These are phyloP conservation scores for Trebouxiophyceae sp. DNA, from an alignment of 163 green algal genomes.

Conservation along the genomic window DNA sequence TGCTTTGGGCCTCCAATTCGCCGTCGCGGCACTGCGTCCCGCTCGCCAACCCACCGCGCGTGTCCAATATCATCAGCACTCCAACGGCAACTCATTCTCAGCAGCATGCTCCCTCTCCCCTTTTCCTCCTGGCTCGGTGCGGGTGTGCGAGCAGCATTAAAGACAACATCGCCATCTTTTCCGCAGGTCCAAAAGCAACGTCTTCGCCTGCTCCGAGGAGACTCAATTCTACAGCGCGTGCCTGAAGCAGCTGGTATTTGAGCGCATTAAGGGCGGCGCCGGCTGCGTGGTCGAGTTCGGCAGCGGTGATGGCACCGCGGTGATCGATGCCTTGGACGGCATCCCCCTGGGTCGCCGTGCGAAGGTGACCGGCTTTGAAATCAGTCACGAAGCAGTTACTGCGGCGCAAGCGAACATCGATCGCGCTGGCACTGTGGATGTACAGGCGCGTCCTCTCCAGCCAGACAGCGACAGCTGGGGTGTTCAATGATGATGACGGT, in stretches of 20 bases:
- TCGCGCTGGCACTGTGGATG: slow-evolving; percentile 9
- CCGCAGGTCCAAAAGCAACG: too few relatives aligned
- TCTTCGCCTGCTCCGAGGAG: slow-evolving; percentile 49
- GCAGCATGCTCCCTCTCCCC: too few relatives aligned
- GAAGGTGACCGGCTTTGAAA: slow-evolving; percentile 40
- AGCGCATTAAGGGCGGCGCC: background rate
- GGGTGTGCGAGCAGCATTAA: too few relatives aligned
- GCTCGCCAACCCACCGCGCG: too few relatives aligned
- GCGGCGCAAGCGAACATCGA: slow-evolving; percentile 11
- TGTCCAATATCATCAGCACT: too few relatives aligned
- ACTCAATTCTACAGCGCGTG: slow-evolving; percentile 36
- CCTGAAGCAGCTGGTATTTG: slow-evolving; percentile 38
- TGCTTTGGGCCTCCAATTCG: too few relatives aligned
- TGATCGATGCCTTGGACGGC: slow-evolving; percentile 28
- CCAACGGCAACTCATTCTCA: too few relatives aligned
- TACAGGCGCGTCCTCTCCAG: slow-evolving; percentile 19
- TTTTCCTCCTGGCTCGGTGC: too few relatives aligned
- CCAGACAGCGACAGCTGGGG: background rate
- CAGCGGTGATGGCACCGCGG: slow-evolving; percentile 34
- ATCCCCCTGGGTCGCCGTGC: background rate
- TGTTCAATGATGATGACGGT: too few relatives aligned
- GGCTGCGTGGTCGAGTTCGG: slow-evolving; percentile 41
- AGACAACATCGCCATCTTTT: too few relatives aligned
- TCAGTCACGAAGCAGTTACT: slow-evolving; percentile 25
- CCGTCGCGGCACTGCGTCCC: too few relatives aligned